Evolutionary conservation across 2,329 filamentous ascomycete species (phyloP), one percentile per base, ranked within the genome.

Genomic region (Neofusicoccum ribis): DNA sequence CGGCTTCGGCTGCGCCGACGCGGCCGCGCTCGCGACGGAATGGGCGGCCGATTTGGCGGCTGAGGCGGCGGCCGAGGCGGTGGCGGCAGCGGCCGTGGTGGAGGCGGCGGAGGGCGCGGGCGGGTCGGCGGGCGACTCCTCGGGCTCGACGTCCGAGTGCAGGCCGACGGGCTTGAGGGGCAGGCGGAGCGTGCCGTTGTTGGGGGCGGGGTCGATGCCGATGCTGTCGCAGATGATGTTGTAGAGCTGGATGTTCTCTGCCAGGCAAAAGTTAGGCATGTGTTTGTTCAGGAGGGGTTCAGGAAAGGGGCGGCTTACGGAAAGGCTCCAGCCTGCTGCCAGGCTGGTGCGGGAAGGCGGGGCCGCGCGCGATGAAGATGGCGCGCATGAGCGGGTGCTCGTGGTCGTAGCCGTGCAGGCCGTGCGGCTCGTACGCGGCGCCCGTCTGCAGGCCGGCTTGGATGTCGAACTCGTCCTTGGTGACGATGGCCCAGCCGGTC

Each of bases 301-400:
- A 23, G 20, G 20, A 23, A 23, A 23, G 20, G 20, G 20, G 20
- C 20, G 20, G 20, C 91, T 86, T 85, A 93, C 91, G 93, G 76
- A 98, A 98, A 3, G 84, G 82, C 37, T 91, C 87, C 37, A 98
- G 78, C 68, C 88, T 86, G 76, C 91, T 96, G 71, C 95, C 93
- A 0, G 91, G 88, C 44, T 86, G 81, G 71, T 97, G 93, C 0
- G 92, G 91, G 74, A 99, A 99, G 0, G 94, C 93, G 3, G 95
- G 95, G 0, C 95, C 95, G 44, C 92, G 84, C 1, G 95, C 95
- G 56, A 98, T 84, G 72, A 99, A 99, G 49, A 99, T 96, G 0
- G 95, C 94, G 44, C 95, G 84, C 95, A 99, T 99, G 50, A 99
- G 82, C 0, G 94, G 93, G 74, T 99, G 90, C 72, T 96, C 89